Percentiles rank a stretch among this genome's conserved stretches.
phyloP scores from a whole-genome alignment of 352 stramenopile species.

The Hyaloperonospora brassicae region DNA sequence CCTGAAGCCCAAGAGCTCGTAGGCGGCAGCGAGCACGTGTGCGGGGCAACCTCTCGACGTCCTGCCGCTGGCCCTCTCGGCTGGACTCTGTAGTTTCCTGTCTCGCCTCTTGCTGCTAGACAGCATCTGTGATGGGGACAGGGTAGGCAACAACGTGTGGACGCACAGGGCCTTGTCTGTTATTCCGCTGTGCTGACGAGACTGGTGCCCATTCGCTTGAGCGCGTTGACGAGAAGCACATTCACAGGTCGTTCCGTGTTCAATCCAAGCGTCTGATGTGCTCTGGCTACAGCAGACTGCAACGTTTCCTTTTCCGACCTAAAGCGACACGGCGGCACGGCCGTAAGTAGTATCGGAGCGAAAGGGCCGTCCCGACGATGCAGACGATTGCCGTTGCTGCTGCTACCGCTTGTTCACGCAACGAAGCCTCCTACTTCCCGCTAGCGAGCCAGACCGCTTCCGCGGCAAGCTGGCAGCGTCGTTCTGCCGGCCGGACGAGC shows the following conservation, averaged over 20 bases:
- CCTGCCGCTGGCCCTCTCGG: slow-evolving; percentile 16
- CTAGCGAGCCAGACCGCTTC: slow-evolving; percentile 10
- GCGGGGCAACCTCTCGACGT: slow-evolving; percentile 15
- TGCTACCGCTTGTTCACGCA: background rate
- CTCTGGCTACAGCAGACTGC: slow-evolving; percentile 3
- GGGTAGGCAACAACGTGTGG: slow-evolving; percentile 15
- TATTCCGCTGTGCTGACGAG: slow-evolving; percentile 7
- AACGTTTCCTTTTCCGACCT: slow-evolving; percentile 17
- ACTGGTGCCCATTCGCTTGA: slow-evolving; percentile 18
- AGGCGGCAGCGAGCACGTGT: slow-evolving; percentile 8
- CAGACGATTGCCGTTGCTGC: slow-evolving; percentile 6
- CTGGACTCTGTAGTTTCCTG: slow-evolving; percentile 6
- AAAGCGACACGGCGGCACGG: slow-evolving; percentile 11
- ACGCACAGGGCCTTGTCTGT: slow-evolving; percentile 8
- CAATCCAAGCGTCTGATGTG: slow-evolving; percentile 1
- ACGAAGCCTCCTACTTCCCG: slow-evolving; percentile 8
- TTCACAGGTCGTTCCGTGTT: slow-evolving; percentile 14
- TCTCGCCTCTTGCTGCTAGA: background rate
- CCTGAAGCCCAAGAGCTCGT: slow-evolving; percentile 51
- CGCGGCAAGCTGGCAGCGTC: slow-evolving; percentile 8
- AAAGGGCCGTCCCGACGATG: slow-evolving; percentile 11
- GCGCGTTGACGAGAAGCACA: slow-evolving; percentile 11
- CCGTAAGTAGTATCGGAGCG: slow-evolving; percentile 5
- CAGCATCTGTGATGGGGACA: slow-evolving; percentile 27
- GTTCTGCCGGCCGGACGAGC: slow-evolving; percentile 8